Conservation (phyloP, 192 early-diverging fungal genomes). For the Umbelopsis ramanniana region DNA sequence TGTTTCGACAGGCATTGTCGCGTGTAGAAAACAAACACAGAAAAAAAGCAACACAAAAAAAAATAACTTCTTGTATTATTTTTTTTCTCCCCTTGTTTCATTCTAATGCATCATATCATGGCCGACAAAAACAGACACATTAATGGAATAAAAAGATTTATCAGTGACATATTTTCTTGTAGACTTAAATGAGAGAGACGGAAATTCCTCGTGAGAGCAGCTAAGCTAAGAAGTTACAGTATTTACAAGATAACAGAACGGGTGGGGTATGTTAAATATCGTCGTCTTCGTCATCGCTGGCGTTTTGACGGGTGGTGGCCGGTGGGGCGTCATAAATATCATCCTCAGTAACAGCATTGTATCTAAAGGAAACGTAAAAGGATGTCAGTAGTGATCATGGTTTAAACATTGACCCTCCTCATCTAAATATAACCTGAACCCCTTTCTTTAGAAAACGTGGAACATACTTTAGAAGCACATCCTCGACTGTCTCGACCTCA, state of each 20-base stretch:
- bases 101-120: no score
- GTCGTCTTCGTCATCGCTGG: constrained; percentile 17
- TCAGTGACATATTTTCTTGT: not conserved
- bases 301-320: not conserved
- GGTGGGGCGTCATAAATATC: constrained; percentile 32
- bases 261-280: constrained; percentile 20
- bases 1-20: no score
- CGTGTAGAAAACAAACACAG: no score
- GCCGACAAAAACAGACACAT: no score
- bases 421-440: not conserved
- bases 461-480: constrained; percentile 53
- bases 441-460: not conserved
- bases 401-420: no score
- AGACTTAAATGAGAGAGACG: not conserved
- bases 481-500: constrained; percentile 49
- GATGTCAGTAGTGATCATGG: no score
- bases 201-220: not conserved
- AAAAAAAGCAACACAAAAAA: no score
- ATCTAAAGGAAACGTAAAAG: constrained; percentile 20
- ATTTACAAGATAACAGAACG: constrained; percentile 1
- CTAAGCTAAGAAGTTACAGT: not conserved
- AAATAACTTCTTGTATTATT: no score
- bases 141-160: no score
- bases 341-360: constrained; percentile 35
- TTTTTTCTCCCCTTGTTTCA: no score